Base-by-base conservation (phyloP, 2,329 filamentous ascomycete species). In the Colletotrichum chrysophilum region DNA sequence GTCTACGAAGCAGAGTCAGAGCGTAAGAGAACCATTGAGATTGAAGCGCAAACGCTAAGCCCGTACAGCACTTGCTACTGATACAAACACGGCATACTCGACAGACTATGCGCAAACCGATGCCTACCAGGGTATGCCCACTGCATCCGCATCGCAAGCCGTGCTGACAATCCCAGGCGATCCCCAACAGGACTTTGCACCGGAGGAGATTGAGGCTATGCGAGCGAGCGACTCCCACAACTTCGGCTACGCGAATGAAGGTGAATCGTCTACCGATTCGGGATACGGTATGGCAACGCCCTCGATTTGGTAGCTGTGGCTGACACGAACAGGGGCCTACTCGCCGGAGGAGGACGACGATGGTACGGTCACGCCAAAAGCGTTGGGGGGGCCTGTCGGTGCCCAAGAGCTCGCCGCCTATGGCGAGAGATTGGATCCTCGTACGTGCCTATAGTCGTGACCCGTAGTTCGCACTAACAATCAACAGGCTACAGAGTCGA, bases 401-500 rank as follows among this genome's bases (percentile, higher is more conserved):
- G 77, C 70, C 36, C 66, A 52, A n/a, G 75, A 76, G 14, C 72
- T 69, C 36, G 26, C 32, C 4, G 77, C 72, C n/a, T 24, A 75
- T 52, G 55, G 24, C 14, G 77, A 76, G 43, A 16, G 30, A 4
- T 74, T 87, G 13, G 85, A 87, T 76, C 82, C 83, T 34, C 83
- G 86, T 87, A 79, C 77, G 85, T 8, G 14, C 10, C n/a, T 2
- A 9, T 43, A 4, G 36, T 7, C 24, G 6, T 16, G 2, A 18
- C 8, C 13, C 21, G 12, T 26, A 16, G 13, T 14, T 7, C 14
- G 7, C 13, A 32, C 70, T 75, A 16, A 75, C 26, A 26, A 73
- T 58, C 61, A 21, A n/a, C 38, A 88, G 87, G 85, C 3, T 88
- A 85, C 72, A 79, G 79, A 32, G 80, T 89, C 21, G 81, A 86